Evolutionary conservation across 176 grass and related monocot genomes (phyloP), one percentile per base, ranked within the genome.

Genomic region (Cenchrus purpureus): DNA sequence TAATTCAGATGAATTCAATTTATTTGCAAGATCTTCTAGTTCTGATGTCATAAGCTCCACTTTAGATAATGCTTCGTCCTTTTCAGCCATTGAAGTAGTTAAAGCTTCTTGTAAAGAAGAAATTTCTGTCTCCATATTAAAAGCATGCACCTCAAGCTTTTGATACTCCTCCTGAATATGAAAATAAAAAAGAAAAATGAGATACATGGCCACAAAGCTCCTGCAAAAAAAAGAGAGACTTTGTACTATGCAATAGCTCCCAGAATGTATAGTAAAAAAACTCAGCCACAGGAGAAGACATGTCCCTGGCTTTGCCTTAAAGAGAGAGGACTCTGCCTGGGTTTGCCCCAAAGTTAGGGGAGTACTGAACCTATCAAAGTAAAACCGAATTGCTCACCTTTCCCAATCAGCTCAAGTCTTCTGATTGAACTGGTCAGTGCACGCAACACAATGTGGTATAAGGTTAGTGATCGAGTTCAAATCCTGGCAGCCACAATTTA

Each of bases 91-190:
- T 20, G 86, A 79, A 86, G 71, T 86, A 25, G 59, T 32, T 65
- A 98, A 77, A 85, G 80, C 83, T 83, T 92, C 96, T 77, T 94
- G 85, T 75, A 98, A 83, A 59, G 86, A 93, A 87, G 68, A 82
- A 73, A 95, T 92, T 85, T 98, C 83, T 43, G 65, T 40, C 32
- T 94, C 81, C 89, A 92, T 94, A 77, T 95, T 86, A 84, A 85
- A 80, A 86, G 74, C 87, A 76, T 40, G 61, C 69, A 93, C 79
- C 84, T 95, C 89, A 66, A 98, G 91, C 10, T 90, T 94, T 80
- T 92, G 87, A 40, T 94, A 95, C 46, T 98, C 88, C 86, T 92
- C 91, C 96, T 95, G 74, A 69, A 94, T 73, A 51, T 86, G 52
- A 32, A 14, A 8, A 53, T 77, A 62, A 80, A 48, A 82, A 83